Conservation (phyloP, 2,329 filamentous ascomycete species). For the Hypoxylon sp. region DNA sequence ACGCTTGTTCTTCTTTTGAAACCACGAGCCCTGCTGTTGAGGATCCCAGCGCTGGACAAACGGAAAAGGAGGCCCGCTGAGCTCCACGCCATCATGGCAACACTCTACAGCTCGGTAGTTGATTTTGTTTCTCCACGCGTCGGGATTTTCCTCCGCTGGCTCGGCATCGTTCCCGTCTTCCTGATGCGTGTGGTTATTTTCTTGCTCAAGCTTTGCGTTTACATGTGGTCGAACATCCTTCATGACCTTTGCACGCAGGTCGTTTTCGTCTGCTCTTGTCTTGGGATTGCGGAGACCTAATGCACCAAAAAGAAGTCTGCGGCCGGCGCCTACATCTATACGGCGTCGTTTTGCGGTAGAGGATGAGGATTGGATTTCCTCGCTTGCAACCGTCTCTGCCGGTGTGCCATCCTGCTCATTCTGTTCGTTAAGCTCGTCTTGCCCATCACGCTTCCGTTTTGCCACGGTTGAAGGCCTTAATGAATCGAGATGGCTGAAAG, state of each 20-base stretch:
- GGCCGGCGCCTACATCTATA: conserved; percentile 70
- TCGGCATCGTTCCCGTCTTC: conserved; percentile 30
- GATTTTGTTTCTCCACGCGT: conserved; percentile 82
- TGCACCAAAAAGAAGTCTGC: conserved; percentile 79
- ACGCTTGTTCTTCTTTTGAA: conserved; percentile 59
- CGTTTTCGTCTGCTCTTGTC: conserved; percentile 76
- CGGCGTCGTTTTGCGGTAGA: conserved; percentile 54
- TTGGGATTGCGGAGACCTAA: conserved; percentile 79
- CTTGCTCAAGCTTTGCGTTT: conserved; percentile 55
- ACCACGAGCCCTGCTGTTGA: conserved; percentile 71
- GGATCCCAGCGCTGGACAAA: conserved; percentile 92
- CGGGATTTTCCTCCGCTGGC: conserved; percentile 63
- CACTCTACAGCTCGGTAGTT: conserved; percentile 87
- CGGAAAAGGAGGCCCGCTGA: conserved; percentile 87
- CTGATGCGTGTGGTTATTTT: conserved; percentile 44
- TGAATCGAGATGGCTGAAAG: conserved; percentile 29
- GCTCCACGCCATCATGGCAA: conserved; percentile 74
- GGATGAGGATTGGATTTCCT: conserved; percentile 36
- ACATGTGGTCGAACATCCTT: conserved; percentile 63
- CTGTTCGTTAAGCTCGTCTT: conserved; percentile 8
- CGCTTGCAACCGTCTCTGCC: conserved; percentile 15
- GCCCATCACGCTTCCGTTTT: conserved; percentile 49
- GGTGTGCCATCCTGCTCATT: conserved; percentile 15
- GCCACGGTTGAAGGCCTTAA: conserved; percentile 1
- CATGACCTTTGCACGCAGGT: conserved; percentile 72